Evolutionary conservation across 352 stramenopile species (phyloP), one percentile per base, ranked within the genome.

Genomic region (Saprolegnia diclina): DNA sequence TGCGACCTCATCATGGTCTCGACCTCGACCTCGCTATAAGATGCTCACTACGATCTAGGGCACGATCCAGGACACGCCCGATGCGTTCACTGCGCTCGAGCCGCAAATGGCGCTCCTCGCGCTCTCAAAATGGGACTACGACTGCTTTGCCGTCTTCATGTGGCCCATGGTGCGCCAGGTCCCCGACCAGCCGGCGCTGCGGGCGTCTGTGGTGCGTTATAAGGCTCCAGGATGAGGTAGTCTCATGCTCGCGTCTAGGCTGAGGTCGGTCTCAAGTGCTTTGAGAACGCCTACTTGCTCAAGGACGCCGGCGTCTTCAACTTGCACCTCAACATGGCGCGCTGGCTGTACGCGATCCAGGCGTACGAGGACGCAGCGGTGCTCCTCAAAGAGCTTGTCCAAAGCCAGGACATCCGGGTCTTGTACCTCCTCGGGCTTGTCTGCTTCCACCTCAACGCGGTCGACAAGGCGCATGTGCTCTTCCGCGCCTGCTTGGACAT

Each of bases 71-170:
- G 56, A 50, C 19, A 52, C 24, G 14, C 56, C 24, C n/a, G 56
- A 48, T 3, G 18, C 24, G 21, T 65, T 65, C 24, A 16, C 56
- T 9, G 85, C 79, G 1, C 65, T 72, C 3, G 68, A 78, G 53
- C 74, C 82, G 1, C 81, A 83, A 29, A 46, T 90, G 18, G 72
- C 75, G 9, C 71, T 93, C 0, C 65, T 91, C 29, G 71, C 74
- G 11, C 82, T 91, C 71, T 87, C 82, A 9, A 77, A 75, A 26
- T 93, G 75, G 73, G 85, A 93, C 64, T 88, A 86, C 35, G 85
- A 93, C 53, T 73, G 90, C n/a, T 93, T 93, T 59, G 59, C 61
- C 0, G 74, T 81, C 0, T 63, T 91, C 3, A 80, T 87, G 26
- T 93, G 85, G 85, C 74, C 74, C 55, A 67, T 93, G 11, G 57